Percentiles rank a stretch among this genome's conserved stretches.
Evolutionary conservation across 1,139 yeast genomes (phyloP).

Genomic region (Trichomonascaceae sp.): DNA sequence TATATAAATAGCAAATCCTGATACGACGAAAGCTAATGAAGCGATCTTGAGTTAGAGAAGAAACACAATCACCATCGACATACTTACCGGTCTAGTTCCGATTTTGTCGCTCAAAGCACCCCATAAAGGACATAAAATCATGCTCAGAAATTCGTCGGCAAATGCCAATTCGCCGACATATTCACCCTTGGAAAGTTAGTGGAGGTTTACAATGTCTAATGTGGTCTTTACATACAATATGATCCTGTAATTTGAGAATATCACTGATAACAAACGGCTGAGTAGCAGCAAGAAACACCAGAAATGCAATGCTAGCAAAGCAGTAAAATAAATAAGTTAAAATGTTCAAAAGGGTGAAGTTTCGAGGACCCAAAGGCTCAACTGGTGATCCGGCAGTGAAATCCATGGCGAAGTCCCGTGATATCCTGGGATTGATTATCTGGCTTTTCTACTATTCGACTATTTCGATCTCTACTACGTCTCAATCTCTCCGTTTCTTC

Average conservation of each 20-base stretch:
- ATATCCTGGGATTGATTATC: neutral
- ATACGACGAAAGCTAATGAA: slow-evolving; percentile 41
- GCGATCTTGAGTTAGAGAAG: slow-evolving; percentile 23
- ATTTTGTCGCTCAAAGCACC: slow-evolving; percentile 60
- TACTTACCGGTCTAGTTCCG: slow-evolving; percentile 48
- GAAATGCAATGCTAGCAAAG: slow-evolving; percentile 51
- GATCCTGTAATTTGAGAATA: slow-evolving; percentile 42
- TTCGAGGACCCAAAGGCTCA: neutral
- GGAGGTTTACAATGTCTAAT: neutral
- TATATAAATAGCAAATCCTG: slow-evolving; percentile 44
- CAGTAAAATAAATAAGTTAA: slow-evolving; percentile 30
- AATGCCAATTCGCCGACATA: slow-evolving; percentile 58
- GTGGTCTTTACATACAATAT: slow-evolving; percentile 28
- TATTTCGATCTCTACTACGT: too few relatives aligned
- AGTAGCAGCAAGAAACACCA: slow-evolving; percentile 61
- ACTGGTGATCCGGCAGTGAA: neutral
- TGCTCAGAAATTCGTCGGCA: slow-evolving; percentile 54
- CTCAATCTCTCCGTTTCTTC: neutral
- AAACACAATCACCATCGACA: neutral
- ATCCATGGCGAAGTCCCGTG: neutral
- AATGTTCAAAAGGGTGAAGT: slow-evolving; percentile 5
- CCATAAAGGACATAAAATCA: slow-evolving; percentile 52
- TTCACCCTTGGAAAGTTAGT: slow-evolving; percentile 35
- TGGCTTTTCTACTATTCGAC: too few relatives aligned
- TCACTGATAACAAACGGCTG: slow-evolving; percentile 63